These are phyloP conservation scores for Erucastrum elatum DNA, from an alignment of 345 rosid species.

Conservation along the genomic window DNA sequence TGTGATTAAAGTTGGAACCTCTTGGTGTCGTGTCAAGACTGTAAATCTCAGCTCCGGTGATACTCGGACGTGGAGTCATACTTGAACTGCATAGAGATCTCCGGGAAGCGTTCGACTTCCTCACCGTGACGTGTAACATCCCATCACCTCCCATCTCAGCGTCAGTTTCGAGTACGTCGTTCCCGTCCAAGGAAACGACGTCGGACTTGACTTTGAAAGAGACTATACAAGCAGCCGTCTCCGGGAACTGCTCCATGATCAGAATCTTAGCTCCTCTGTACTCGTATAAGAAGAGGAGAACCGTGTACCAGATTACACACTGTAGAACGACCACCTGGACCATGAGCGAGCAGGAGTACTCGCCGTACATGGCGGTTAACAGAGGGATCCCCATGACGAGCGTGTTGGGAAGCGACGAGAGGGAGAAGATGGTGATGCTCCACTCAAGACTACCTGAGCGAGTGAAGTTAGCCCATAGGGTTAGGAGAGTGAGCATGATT, in stretches of 20 bases:
- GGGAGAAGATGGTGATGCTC: slow-evolving; percentile 87
- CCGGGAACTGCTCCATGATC: slow-evolving; percentile 93
- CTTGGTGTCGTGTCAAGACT: slow-evolving; percentile 67
- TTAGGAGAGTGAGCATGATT: slow-evolving; percentile 61
- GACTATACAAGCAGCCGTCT: slow-evolving; percentile 80
- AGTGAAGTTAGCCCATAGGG: slow-evolving; percentile 62
- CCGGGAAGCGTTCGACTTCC: slow-evolving; percentile 82
- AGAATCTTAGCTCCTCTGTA: slow-evolving; percentile 87
- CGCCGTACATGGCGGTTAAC: slow-evolving; percentile 86
- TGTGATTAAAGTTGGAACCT: slow-evolving; percentile 80
- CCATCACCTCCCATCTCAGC: slow-evolving; percentile 89
- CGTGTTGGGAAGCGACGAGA: slow-evolving; percentile 89
- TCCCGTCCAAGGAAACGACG: slow-evolving; percentile 77
- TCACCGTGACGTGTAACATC: slow-evolving; percentile 77
- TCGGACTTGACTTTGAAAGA: slow-evolving; percentile 92
- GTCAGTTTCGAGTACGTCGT: slow-evolving; percentile 72
- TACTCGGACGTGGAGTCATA: slow-evolving; percentile 79
- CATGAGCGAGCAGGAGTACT: slow-evolving; percentile 69
- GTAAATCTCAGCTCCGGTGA: slow-evolving; percentile 90
- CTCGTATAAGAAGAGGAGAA: slow-evolving; percentile 82
- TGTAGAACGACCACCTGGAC: slow-evolving; percentile 94
- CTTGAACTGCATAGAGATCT: slow-evolving; percentile 49
- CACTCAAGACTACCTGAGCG: slow-evolving; percentile 75
- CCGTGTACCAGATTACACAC: slow-evolving; percentile 92
- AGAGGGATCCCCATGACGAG: slow-evolving; percentile 96